These are phyloP conservation scores for Chrysanthemum lavandulifolium DNA, from an alignment of 129 eudicot species.

Conservation along the genomic window DNA sequence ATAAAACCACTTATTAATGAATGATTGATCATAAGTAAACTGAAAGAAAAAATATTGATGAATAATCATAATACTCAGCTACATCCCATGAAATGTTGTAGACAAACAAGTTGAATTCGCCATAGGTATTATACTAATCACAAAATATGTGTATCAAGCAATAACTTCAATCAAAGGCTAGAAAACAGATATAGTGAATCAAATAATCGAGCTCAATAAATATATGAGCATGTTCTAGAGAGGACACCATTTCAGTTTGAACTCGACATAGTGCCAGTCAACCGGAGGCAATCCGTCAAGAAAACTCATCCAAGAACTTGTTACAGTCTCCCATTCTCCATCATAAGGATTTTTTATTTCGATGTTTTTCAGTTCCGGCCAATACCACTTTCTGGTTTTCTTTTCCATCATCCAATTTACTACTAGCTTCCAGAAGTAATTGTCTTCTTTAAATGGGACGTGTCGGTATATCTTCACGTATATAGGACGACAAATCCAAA, in stretches of 20 bases:
- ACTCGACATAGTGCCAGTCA: background rate
- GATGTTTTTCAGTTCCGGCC: background rate
- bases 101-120: too few species aligned
- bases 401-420: background rate
- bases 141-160: too few species aligned
- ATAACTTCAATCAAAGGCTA: too few species aligned
- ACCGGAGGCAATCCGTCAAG: background rate
- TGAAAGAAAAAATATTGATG: too few species aligned
- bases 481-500: background rate
- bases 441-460: background rate
- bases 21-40: too few species aligned
- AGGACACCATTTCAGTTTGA: background rate
- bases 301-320: background rate
- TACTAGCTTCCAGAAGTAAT: background rate
- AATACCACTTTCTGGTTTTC: background rate
- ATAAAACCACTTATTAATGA: too few species aligned
- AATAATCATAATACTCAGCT: too few species aligned
- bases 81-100: too few species aligned
- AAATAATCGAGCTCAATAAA: too few species aligned
- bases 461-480: background rate
- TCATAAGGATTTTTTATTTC: background rate
- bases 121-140: too few species aligned
- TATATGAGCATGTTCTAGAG: too few species aligned
- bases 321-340: background rate
- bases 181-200: too few species aligned